phyloP scores from a whole-genome alignment of 257 asterid species.

The Datura wrightii region DNA sequence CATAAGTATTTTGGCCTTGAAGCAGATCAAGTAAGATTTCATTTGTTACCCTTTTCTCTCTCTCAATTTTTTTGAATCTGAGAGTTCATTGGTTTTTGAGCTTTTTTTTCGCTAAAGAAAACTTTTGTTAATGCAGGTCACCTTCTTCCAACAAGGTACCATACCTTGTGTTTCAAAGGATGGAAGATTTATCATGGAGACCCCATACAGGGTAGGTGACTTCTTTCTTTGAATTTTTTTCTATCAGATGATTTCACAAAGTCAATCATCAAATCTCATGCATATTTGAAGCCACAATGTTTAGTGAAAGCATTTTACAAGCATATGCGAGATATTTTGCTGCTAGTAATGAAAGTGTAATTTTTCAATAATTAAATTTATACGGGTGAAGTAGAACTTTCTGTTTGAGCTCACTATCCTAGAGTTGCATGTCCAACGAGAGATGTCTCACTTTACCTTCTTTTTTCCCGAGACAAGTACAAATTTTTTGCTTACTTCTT shows the following conservation, averaged over 20 bases:
- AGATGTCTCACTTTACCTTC: neutral
- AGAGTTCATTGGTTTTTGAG: constrained; percentile 22
- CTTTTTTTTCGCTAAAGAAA: constrained; percentile 36
- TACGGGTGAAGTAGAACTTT: constrained; percentile 12
- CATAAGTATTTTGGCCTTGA: constrained; percentile 94
- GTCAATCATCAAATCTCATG: constrained; percentile 22
- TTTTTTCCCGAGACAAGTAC: neutral
- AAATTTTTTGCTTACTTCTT: neutral
- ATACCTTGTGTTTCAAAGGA: constrained; percentile 93
- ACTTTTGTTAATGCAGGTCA: constrained; percentile 61
- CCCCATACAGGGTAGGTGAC: constrained; percentile 81
- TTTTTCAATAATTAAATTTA: constrained; percentile 13
- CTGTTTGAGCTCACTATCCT: neutral
- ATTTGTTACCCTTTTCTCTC: constrained; percentile 15
- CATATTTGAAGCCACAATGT: neutral
- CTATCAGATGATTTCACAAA: neutral
- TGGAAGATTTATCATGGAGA: constrained; percentile 91
- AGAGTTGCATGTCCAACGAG: constrained; percentile 7
- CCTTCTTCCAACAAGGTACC: constrained; percentile 96
- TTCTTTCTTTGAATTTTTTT: constrained; percentile 7
- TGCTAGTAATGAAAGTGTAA: neutral
- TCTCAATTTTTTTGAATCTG: neutral
- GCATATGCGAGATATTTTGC: neutral
- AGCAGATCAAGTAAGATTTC: constrained; percentile 76
- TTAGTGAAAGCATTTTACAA: constrained; percentile 23